Conservation (phyloP, 176 grass and related monocot species). For the Eragrostis curvula region DNA sequence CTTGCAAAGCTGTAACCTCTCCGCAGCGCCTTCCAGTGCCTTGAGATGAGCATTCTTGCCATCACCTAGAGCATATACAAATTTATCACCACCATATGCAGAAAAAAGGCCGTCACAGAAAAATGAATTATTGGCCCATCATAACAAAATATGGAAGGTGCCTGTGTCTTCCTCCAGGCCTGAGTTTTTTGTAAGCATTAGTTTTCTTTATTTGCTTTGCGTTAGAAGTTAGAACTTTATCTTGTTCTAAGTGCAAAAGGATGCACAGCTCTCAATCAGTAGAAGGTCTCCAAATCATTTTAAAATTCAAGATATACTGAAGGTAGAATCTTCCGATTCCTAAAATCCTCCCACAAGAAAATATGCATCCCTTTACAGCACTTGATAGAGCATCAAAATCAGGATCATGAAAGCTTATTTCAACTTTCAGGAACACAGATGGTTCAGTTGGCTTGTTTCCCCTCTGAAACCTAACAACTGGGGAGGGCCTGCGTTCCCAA, state of each 20-base stretch:
- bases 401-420: not conserved
- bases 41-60: conserved; percentile 74
- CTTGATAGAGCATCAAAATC: not conserved
- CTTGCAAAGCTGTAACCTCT: conserved; percentile 71
- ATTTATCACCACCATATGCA: not conserved
- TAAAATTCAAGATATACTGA: not conserved
- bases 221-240: too few species aligned
- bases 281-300: conserved; percentile 10
- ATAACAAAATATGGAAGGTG: not conserved
- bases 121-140: not conserved
- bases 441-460: not conserved
- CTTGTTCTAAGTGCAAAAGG: not conserved
- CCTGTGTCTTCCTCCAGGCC: not conserved
- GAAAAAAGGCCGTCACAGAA: not conserved
- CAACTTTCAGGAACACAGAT: not conserved
- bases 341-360: not conserved
- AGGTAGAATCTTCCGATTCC: not conserved
- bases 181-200: not conserved
- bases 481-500: not conserved
- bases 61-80: conserved; percentile 50
- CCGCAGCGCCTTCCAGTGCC: conserved; percentile 44
- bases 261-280: not conserved
- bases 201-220: not conserved
- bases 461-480: not conserved
- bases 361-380: not conserved